Evolutionary conservation across 2,329 filamentous ascomycete genomes (phyloP).

Genomic region (Aspergillus pseudonomiae): DNA sequence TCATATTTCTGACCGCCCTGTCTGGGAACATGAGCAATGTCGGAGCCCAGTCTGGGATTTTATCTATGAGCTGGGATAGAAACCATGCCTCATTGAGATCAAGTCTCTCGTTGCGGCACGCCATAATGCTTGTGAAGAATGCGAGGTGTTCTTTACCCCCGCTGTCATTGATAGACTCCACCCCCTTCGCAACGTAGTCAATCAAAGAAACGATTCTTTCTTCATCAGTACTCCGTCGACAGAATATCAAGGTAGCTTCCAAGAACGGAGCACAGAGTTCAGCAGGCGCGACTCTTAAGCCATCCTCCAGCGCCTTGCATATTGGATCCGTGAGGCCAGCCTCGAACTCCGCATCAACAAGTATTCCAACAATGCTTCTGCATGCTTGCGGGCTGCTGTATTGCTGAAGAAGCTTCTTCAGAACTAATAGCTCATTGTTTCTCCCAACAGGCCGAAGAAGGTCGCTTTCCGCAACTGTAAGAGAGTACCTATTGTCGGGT

Average conservation of each 20-base stretch:
- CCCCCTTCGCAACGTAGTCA: constrained; percentile 47
- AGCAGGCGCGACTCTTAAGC: constrained; percentile 56
- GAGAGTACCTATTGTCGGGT: constrained; percentile 35
- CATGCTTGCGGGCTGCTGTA: constrained; percentile 60
- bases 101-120: constrained; percentile 42
- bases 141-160: constrained; percentile 53
- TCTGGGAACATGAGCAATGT: constrained; percentile 56
- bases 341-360: constrained; percentile 56
- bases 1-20: constrained; percentile 47
- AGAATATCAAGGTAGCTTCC: constrained; percentile 59
- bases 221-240: constrained; percentile 43
- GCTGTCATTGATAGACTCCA: constrained; percentile 52
- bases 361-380: constrained; percentile 59
- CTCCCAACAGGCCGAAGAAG: constrained; percentile 38
- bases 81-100: constrained; percentile 39
- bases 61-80: constrained; percentile 39
- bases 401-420: constrained; percentile 67
- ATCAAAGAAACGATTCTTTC: constrained; percentile 43
- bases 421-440: constrained; percentile 38
- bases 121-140: constrained; percentile 58
- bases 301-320: constrained; percentile 55
- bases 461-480: constrained; percentile 37
- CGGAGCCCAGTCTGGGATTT: constrained; percentile 55
- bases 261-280: constrained; percentile 59
- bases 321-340: constrained; percentile 56